Conservation (phyloP, 257 asterid species). For the Jacaranda copaia region DNA sequence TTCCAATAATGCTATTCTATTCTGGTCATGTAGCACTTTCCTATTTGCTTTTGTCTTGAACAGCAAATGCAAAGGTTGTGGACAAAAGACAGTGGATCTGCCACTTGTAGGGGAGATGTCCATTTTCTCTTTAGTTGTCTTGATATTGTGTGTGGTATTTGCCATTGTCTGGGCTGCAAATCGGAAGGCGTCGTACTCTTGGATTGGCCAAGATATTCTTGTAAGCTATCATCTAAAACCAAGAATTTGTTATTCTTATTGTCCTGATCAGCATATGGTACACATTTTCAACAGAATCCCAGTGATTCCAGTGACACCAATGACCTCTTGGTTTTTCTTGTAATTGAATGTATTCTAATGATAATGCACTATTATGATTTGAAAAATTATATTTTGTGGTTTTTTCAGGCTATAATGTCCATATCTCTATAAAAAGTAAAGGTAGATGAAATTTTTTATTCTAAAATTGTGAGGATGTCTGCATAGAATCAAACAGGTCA, state of each 20-base stretch:
- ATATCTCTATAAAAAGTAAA: conserved; percentile 2
- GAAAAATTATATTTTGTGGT: neutral
- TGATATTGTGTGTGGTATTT: conserved; percentile 62
- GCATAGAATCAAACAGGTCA: neutral
- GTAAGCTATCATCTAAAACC: conserved; percentile 55
- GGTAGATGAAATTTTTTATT: conserved; percentile 13
- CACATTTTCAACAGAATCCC: neutral
- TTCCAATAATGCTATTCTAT: conserved; percentile 11
- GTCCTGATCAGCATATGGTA: neutral
- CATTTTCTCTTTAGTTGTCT: conserved; percentile 63
- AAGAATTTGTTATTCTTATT: conserved; percentile 14
- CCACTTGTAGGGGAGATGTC: conserved; percentile 79
- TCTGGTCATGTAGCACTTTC: conserved; percentile 24
- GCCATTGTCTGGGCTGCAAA: conserved; percentile 77
- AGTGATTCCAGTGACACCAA: neutral
- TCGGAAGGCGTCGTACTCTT: conserved; percentile 75
- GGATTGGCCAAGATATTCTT: conserved; percentile 96
- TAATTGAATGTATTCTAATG: neutral
- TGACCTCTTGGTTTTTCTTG: conserved; percentile 5
- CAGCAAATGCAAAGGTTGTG: conserved; percentile 71
- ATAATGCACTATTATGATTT: neutral
- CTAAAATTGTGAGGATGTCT: neutral
- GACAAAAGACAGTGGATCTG: conserved; percentile 61
- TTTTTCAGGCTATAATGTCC: neutral
- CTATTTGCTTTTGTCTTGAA: conserved; percentile 36